Percentiles rank a stretch among this genome's conserved stretches.
Conservation (phyloP, 345 rosid species). For the Salix arbutifolia region DNA sequence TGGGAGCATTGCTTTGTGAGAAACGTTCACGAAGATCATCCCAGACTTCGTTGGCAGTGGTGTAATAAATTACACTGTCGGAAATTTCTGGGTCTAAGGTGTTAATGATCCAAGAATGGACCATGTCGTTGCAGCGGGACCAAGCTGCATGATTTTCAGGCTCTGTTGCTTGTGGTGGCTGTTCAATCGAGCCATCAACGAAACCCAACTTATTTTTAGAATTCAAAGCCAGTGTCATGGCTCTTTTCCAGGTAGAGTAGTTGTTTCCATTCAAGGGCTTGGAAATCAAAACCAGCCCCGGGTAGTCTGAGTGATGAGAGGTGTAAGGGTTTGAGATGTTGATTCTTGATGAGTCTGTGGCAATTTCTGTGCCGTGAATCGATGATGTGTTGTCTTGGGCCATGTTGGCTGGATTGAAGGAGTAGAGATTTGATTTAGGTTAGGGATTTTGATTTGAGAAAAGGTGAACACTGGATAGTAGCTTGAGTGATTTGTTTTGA, state of each 20-base stretch:
- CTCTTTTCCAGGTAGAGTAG: neutral
- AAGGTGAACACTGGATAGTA: too few relatives aligned
- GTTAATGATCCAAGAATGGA: neutral
- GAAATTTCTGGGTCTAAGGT: neutral
- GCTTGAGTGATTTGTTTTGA: too few relatives aligned
- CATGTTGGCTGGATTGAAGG: too few relatives aligned
- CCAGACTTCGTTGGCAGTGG: neutral
- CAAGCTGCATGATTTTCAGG: neutral
- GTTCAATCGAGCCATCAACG: neutral
- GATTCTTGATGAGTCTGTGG: too few relatives aligned
- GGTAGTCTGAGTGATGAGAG: neutral
- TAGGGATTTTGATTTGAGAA: too few relatives aligned
- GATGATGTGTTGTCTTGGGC: too few relatives aligned
- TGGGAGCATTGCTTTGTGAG: too few relatives aligned
- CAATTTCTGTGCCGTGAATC: too few relatives aligned
- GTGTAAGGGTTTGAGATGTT: neutral
- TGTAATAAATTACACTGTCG: neutral
- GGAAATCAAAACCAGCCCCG: neutral
- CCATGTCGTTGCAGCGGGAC: neutral
- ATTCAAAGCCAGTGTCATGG: neutral
- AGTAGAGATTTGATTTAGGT: too few relatives aligned
- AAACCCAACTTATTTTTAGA: neutral
- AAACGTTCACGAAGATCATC: neutral
- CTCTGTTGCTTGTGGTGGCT: neutral
- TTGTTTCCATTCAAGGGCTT: neutral